Conservation (phyloP, 495 filamentous ascomycete species). For the Astrothelium subdiscretum region DNA sequence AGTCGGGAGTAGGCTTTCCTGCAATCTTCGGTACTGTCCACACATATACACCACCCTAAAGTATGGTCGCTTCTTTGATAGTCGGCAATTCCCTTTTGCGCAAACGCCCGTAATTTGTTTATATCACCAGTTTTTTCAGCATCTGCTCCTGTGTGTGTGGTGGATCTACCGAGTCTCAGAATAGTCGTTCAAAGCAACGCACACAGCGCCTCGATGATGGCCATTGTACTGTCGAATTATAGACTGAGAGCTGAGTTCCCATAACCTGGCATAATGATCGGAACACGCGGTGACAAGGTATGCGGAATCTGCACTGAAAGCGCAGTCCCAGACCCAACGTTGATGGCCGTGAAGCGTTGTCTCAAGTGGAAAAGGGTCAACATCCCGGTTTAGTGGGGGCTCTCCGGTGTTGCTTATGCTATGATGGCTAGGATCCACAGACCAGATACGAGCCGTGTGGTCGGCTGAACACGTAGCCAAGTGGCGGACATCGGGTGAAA, state of each 20-base stretch:
- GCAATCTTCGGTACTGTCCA: too few relatives aligned
- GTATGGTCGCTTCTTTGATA: too few relatives aligned
- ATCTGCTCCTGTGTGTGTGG: too few relatives aligned
- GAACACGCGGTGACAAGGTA: constrained; percentile 97
- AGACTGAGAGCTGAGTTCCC: constrained; percentile 74
- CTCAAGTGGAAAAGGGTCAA: constrained; percentile 62
- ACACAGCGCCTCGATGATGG: constrained; percentile 89
- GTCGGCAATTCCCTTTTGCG: too few relatives aligned
- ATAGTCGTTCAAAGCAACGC: constrained; percentile 95
- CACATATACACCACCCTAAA: too few relatives aligned
- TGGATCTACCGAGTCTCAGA: constrained; percentile 61
- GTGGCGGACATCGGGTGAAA: constrained; percentile 94
- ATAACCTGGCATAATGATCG: constrained; percentile 93
- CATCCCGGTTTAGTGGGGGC: constrained; percentile 14
- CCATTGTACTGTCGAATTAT: constrained; percentile 98
- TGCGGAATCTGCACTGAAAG: constrained; percentile 90
- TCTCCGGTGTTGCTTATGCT: constrained; percentile 13
- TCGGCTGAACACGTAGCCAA: constrained; percentile 95
- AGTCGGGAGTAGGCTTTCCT: too few relatives aligned
- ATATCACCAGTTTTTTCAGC: not conserved
- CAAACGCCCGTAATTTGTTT: too few relatives aligned
- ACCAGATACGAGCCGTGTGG: constrained; percentile 97
- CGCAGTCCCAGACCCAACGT: constrained; percentile 99
- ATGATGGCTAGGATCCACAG: constrained; percentile 45
- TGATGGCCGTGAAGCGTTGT: constrained; percentile 89